A percentile compares a stretch with the other conserved stretches of the same genome.
These are phyloP conservation scores for Herpetospermum pedunculosum DNA, from an alignment of 306 rosid species.

Conservation along the genomic window DNA sequence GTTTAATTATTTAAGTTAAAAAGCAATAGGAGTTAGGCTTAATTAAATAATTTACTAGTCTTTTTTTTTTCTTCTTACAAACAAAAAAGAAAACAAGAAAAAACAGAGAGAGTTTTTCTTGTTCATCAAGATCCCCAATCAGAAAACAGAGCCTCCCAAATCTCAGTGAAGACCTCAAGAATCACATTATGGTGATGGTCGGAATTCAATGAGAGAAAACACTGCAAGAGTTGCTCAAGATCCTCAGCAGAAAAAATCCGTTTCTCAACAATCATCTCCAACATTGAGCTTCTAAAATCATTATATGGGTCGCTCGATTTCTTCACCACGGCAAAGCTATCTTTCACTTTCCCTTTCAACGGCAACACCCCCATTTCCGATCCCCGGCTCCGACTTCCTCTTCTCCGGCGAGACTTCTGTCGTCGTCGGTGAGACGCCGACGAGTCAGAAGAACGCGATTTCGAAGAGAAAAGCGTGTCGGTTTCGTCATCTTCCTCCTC, in stretches of 20 bases:
- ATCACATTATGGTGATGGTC: slow-evolving; percentile 60
- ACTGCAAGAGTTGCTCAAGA: slow-evolving; percentile 80
- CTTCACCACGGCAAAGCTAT: slow-evolving; percentile 88
- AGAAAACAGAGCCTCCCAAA: slow-evolving; percentile 79
- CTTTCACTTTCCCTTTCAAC: slow-evolving; percentile 62
- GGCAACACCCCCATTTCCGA: slow-evolving; percentile 46
- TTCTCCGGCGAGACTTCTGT: slow-evolving; percentile 12
- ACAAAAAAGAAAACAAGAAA: slow-evolving; percentile 5
- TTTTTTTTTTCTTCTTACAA: slow-evolving; percentile 4
- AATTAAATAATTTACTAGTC: background rate
- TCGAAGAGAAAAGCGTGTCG: slow-evolving; percentile 70
- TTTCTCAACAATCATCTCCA: slow-evolving; percentile 90
- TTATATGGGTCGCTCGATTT: slow-evolving; percentile 83
- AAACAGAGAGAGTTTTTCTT: slow-evolving; percentile 7
- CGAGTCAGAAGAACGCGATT: slow-evolving; percentile 64
- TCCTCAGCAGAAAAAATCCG: slow-evolving; percentile 62
- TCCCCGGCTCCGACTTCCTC: slow-evolving; percentile 7
- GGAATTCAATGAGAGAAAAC: slow-evolving; percentile 72
- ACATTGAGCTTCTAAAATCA: slow-evolving; percentile 84
- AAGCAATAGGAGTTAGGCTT: background rate
- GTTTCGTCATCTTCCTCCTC: slow-evolving; percentile 36
- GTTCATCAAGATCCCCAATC: slow-evolving; percentile 37
- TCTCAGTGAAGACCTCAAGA: slow-evolving; percentile 78
- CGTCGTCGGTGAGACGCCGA: slow-evolving; percentile 34
- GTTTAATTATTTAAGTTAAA: background rate